Percentiles rank a stretch among this genome's conserved stretches.
phyloP scores from a whole-genome alignment of 1,284 basidiomycete species.

The Phlebopus sp. region DNA sequence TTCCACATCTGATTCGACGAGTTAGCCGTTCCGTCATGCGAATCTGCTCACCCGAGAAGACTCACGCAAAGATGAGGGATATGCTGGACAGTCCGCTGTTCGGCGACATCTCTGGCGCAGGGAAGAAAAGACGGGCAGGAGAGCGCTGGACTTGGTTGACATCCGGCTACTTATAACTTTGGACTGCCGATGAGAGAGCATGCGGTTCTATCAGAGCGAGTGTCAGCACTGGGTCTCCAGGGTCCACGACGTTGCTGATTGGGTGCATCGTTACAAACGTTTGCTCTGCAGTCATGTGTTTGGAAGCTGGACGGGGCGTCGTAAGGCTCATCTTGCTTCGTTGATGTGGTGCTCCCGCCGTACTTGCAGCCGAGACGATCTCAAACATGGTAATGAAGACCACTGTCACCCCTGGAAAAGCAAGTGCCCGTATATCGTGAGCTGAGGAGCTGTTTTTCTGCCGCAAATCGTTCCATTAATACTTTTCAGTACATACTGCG shows the following conservation, averaged over 20 bases:
- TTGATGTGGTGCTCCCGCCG: no score
- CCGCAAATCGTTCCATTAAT: no score
- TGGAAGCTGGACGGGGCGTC: background rate
- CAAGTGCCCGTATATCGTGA: no score
- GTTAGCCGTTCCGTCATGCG: background rate
- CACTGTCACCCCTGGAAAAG: no score
- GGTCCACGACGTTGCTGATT: background rate
- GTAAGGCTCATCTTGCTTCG: no score
- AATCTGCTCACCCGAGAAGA: slow-evolving; percentile 12
- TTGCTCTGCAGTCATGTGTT: slow-evolving; percentile 11
- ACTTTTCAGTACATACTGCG: no score
- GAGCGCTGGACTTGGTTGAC: background rate
- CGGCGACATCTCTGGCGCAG: slow-evolving; percentile 1
- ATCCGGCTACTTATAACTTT: slow-evolving; percentile 17
- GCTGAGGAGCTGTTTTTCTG: no score
- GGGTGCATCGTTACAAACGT: slow-evolving; percentile 20
- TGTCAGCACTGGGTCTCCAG: background rate
- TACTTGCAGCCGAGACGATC: no score
- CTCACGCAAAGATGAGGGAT: slow-evolving; percentile 78
- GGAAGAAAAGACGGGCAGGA: background rate
- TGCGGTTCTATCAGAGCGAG: background rate
- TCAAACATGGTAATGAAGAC: no score
- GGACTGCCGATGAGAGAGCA: background rate
- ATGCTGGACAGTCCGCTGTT: slow-evolving; percentile 45
- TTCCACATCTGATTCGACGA: slow-evolving; percentile 58